Percentiles rank a stretch among this genome's conserved stretches.
phyloP scores from a whole-genome alignment of 345 rosid species.

The Euphorbia lathyris region DNA sequence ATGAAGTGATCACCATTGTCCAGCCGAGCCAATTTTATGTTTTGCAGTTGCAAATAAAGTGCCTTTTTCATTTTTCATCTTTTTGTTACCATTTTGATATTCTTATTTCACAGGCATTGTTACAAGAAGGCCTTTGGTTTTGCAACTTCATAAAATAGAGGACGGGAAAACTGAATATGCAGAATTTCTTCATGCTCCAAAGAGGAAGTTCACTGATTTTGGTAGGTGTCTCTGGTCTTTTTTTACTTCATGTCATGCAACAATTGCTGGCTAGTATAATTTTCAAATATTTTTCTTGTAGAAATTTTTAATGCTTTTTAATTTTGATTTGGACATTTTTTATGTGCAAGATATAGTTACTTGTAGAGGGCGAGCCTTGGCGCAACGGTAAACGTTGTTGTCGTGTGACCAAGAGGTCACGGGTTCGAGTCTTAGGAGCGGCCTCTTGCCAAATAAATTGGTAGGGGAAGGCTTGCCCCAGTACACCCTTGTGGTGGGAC shows the following conservation, averaged over 20 bases:
- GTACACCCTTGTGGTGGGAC: too few species aligned
- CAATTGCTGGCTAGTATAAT: background rate
- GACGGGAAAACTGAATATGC: constrained; percentile 73
- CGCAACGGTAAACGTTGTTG: too few species aligned
- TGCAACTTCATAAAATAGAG: constrained; percentile 92
- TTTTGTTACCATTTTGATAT: background rate
- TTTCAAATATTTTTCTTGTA: background rate
- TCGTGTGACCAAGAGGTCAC: too few species aligned
- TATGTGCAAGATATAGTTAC: background rate
- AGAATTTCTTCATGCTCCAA: constrained; percentile 97
- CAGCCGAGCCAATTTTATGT: background rate
- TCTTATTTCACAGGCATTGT: constrained; percentile 65
- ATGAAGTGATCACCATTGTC: background rate
- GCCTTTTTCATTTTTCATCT: background rate
- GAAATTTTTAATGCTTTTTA: background rate
- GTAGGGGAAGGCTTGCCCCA: too few species aligned
- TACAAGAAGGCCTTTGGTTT: constrained; percentile 92
- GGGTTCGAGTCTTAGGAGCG: too few species aligned
- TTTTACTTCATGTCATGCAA: background rate
- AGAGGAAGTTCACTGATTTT: constrained; percentile 71
- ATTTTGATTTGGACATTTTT: background rate
- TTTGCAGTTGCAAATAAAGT: background rate
- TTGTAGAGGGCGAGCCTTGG: too few species aligned
- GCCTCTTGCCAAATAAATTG: too few species aligned
- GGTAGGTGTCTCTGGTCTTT: constrained; percentile 40